These are phyloP conservation scores for Podaxis mareebaensis DNA, from an alignment of 768 basidiomycete genomes.

Conservation along the genomic window DNA sequence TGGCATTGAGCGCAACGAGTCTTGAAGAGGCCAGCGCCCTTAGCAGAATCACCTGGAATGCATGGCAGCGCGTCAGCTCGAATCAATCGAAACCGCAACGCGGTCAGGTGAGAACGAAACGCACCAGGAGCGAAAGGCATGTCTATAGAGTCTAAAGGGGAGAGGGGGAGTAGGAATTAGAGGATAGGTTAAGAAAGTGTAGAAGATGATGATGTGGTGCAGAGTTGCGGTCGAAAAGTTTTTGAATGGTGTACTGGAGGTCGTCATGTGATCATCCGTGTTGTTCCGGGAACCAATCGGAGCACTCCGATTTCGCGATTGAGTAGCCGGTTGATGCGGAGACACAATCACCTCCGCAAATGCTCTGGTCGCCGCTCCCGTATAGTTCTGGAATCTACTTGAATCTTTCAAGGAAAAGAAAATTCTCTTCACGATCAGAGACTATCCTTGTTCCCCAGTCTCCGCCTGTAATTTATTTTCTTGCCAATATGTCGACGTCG, in stretches of 20 bases:
- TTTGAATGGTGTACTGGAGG: constrained; percentile 21
- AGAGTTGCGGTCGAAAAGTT: constrained; percentile 22
- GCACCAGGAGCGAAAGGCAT: constrained; percentile 45
- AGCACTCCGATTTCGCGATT: constrained; percentile 16
- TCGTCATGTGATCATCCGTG: constrained; percentile 33
- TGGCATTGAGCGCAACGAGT: constrained; percentile 96
- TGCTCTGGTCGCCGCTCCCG: no score
- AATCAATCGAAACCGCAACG: constrained; percentile 31
- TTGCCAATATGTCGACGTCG: no score
- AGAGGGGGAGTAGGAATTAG: constrained; percentile 20
- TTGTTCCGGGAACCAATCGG: constrained; percentile 33
- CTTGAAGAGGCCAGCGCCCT: constrained; percentile 96
- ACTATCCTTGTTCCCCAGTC: no score
- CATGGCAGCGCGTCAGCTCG: neutral
- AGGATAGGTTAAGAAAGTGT: constrained; percentile 16
- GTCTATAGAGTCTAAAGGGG: constrained; percentile 28
- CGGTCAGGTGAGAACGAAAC: constrained; percentile 36
- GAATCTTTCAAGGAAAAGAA: no score
- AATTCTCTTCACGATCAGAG: no score
- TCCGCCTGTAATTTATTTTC: no score
- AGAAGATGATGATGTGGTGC: constrained; percentile 19
- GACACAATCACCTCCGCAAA: no score
- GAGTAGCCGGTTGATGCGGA: constrained; percentile 8
- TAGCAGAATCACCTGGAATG: constrained; percentile 70
- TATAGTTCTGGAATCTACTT: no score